A percentile compares a stretch with the other conserved stretches of the same genome.
These are phyloP conservation scores for Halteria grandinella DNA, from an alignment of 73 alveolate species.

Conservation along the genomic window DNA sequence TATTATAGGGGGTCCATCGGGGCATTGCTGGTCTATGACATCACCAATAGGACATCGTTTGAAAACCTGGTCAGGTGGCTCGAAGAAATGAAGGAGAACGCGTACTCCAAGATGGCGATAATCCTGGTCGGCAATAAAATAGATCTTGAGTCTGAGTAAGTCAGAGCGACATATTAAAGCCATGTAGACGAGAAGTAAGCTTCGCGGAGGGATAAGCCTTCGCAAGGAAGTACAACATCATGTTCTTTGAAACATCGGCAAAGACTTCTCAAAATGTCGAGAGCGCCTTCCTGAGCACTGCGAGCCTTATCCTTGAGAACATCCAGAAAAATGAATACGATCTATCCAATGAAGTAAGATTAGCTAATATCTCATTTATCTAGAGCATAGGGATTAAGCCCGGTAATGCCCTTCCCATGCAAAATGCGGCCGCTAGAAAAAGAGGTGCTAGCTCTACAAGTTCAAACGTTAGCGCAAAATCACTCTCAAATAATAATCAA, in stretches of 20 bases:
- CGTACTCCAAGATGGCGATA: constrained; percentile 83
- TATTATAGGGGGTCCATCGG: constrained; percentile 94
- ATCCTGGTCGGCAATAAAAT: constrained; percentile 92
- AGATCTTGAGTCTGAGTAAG: constrained; percentile 51
- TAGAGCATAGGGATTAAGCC: constrained; percentile 73
- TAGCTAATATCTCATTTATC: background rate
- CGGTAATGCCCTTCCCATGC: too few species aligned
- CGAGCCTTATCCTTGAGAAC: constrained; percentile 59
- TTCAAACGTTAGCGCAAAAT: too few species aligned
- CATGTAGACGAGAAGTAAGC: constrained; percentile 80
- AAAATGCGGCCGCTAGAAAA: too few species aligned
- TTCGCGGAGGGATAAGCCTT: constrained; percentile 79
- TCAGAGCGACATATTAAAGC: too few species aligned
- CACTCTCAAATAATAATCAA: too few species aligned
- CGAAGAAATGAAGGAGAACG: constrained; percentile 88
- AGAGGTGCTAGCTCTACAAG: too few species aligned
- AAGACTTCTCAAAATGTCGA: constrained; percentile 81
- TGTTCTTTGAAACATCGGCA: constrained; percentile 83
- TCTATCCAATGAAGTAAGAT: constrained; percentile 50
- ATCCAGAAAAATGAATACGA: constrained; percentile 68
- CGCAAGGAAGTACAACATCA: constrained; percentile 76
- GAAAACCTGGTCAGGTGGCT: constrained; percentile 85
- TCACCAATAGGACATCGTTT: constrained; percentile 84
- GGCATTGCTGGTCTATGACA: constrained; percentile 93
- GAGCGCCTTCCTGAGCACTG: constrained; percentile 60